phyloP scores from a whole-genome alignment of 2,329 filamentous ascomycete genomes.

The Fusarium devonianum region DNA sequence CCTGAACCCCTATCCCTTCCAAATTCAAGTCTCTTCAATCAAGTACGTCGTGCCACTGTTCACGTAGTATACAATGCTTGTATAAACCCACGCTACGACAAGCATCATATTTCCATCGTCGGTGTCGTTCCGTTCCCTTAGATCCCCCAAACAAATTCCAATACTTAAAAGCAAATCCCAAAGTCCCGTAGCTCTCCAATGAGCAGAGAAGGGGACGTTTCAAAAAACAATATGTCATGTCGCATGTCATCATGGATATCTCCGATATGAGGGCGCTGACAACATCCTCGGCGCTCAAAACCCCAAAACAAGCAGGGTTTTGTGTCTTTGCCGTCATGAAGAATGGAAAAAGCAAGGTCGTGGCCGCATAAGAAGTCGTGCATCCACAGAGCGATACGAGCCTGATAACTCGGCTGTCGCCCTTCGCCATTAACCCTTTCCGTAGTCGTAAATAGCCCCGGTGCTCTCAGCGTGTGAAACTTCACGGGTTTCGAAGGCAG shows the following conservation, averaged over 20 bases:
- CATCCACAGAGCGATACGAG: slow-evolving; percentile 10
- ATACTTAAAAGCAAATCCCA: slow-evolving; percentile 7
- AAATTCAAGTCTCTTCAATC: no score
- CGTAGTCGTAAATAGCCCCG: slow-evolving; percentile 13
- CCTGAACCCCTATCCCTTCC: background rate
- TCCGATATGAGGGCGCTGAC: slow-evolving; percentile 28
- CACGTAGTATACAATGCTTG: no score
- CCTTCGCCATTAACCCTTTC: slow-evolving; percentile 21
- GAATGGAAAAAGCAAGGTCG: slow-evolving; percentile 32
- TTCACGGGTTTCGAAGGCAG: background rate
- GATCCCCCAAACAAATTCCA: no score
- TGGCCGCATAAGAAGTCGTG: slow-evolving; percentile 30
- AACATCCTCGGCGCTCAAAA: slow-evolving; percentile 27
- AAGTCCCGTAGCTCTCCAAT: slow-evolving; percentile 3
- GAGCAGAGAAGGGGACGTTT: slow-evolving; percentile 12
- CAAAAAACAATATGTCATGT: slow-evolving; percentile 31
- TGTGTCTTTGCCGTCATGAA: slow-evolving; percentile 11
- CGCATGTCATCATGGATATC: slow-evolving; percentile 37
- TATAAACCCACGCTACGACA: no score
- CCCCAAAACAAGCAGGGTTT: slow-evolving; percentile 10
- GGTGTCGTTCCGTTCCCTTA: no score
- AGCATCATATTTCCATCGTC: no score
- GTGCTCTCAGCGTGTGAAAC: slow-evolving; percentile 16
- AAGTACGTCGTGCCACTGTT: no score
- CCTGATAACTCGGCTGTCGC: slow-evolving; percentile 7